These are phyloP conservation scores for Phytophthora aleatoria DNA, from an alignment of 352 stramenopile genomes.

Conservation along the genomic window DNA sequence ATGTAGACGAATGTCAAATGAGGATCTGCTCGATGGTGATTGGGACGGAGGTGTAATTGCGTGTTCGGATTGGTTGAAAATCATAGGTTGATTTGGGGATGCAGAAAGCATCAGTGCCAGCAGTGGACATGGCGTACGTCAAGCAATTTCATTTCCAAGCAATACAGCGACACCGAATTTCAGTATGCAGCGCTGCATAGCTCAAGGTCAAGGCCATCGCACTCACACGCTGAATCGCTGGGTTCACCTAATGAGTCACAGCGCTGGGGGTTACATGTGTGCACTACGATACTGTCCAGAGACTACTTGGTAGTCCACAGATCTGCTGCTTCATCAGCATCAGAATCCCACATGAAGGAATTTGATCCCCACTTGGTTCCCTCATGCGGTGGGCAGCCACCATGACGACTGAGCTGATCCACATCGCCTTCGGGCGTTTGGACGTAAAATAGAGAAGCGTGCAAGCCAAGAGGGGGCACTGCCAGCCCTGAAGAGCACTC, in stretches of 20 bases:
- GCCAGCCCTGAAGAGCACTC: constrained; percentile 80
- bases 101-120: constrained; percentile 5
- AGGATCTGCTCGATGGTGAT: constrained; percentile 17
- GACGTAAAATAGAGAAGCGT: constrained; percentile 84
- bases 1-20: constrained; percentile 32
- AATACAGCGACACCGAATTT: constrained; percentile 11
- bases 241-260: background rate
- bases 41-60: constrained; percentile 7
- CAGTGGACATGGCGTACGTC: constrained; percentile 17
- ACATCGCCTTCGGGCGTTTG: constrained; percentile 77
- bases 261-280: background rate
- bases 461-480: constrained; percentile 67
- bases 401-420: constrained; percentile 76
- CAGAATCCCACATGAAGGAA: constrained; percentile 87
- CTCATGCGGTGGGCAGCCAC: constrained; percentile 79
- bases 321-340: constrained; percentile 71
- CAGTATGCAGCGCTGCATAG: constrained; percentile 7
- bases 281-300: background rate
- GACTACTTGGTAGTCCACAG: constrained; percentile 68
- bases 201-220: background rate
- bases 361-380: constrained; percentile 85
- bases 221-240: constrained; percentile 7
- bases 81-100: constrained; percentile 4
- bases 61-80: constrained; percentile 17
- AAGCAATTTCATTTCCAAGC: constrained; percentile 5